These are phyloP conservation scores for Poa annua DNA, from an alignment of 176 grass and related monocot genomes.

Conservation along the genomic window DNA sequence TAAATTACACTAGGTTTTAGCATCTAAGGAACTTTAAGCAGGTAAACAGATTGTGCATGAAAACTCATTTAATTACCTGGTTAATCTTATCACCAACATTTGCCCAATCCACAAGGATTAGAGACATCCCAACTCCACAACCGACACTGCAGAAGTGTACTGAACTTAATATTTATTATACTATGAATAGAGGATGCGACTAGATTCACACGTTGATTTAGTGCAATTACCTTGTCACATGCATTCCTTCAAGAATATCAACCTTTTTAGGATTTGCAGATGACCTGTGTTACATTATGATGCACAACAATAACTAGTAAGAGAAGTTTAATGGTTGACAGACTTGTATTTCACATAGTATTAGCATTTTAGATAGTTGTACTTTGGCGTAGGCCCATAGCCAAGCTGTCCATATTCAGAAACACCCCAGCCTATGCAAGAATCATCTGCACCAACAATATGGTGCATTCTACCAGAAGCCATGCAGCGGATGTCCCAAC, in stretches of 20 bases:
- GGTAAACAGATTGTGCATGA: too few species aligned
- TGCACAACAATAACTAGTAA: neutral
- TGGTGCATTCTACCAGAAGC: constrained; percentile 98
- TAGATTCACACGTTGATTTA: constrained; percentile 27
- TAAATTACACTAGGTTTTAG: too few species aligned
- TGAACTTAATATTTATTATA: constrained; percentile 37
- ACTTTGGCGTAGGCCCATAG: constrained; percentile 93
- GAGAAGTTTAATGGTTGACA: neutral
- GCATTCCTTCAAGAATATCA: constrained; percentile 92
- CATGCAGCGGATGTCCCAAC: constrained; percentile 98
- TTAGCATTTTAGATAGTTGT: constrained; percentile 39
- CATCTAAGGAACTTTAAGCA: too few species aligned
- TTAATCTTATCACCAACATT: constrained; percentile 74
- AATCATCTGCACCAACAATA: constrained; percentile 87
- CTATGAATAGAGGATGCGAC: neutral
- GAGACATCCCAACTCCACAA: constrained; percentile 76
- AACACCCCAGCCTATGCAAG: constrained; percentile 92
- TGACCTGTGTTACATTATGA: constrained; percentile 61
- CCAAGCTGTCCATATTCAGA: constrained; percentile 83
- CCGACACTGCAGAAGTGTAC: constrained; percentile 68
- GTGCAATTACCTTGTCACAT: constrained; percentile 66
- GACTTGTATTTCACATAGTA: constrained; percentile 22
- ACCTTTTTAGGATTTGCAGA: constrained; percentile 97
- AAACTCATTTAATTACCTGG: constrained; percentile 55
- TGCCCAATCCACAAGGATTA: constrained; percentile 81